A percentile compares a stretch with the other conserved stretches of the same genome.
Evolutionary conservation across 495 filamentous ascomycete genomes (phyloP).

Genomic region (Parmelia sp.): DNA sequence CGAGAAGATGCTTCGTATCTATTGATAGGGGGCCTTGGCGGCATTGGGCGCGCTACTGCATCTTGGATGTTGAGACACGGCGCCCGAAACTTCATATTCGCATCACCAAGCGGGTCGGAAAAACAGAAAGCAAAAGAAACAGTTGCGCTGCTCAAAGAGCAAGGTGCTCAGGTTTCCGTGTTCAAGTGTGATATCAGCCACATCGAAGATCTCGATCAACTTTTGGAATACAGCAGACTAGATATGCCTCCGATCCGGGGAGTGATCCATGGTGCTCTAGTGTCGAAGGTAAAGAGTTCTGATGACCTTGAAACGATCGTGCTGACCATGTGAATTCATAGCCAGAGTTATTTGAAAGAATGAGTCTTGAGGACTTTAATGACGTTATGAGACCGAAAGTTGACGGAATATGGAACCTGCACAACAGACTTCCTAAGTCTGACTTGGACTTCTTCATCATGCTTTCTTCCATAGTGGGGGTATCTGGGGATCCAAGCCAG

Average conservation of each 20-base stretch:
- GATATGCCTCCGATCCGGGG: slow-evolving; percentile 33
- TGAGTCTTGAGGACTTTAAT: slow-evolving; percentile 21
- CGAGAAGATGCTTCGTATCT: slow-evolving; percentile 34
- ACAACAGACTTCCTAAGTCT: slow-evolving; percentile 47
- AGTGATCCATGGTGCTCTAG: slow-evolving; percentile 37
- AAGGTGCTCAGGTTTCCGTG: slow-evolving; percentile 25
- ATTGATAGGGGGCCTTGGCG: slow-evolving; percentile 41
- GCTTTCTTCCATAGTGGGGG: slow-evolving; percentile 40
- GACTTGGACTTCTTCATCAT: slow-evolving; percentile 49
- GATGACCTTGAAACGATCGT: neutral
- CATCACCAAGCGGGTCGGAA: slow-evolving; percentile 30
- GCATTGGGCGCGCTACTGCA: no score
- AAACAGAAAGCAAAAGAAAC: slow-evolving; percentile 22
- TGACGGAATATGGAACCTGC: slow-evolving; percentile 37
- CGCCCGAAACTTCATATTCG: slow-evolving; percentile 34
- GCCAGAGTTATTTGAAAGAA: slow-evolving; percentile 20
- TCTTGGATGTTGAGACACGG: no score
- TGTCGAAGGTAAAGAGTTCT: slow-evolving; percentile 23
- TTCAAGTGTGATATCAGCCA: slow-evolving; percentile 33
- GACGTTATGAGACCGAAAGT: slow-evolving; percentile 32
- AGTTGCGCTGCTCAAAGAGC: slow-evolving; percentile 19
- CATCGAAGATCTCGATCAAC: slow-evolving; percentile 7
- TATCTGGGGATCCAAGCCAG: slow-evolving; percentile 39
- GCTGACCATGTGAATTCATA: slow-evolving; percentile 19
- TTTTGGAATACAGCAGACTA: neutral